A percentile compares a stretch with the other conserved stretches of the same genome.
phyloP scores from a whole-genome alignment of 495 filamentous ascomycete species.

The Podospora pseudoanserina region DNA sequence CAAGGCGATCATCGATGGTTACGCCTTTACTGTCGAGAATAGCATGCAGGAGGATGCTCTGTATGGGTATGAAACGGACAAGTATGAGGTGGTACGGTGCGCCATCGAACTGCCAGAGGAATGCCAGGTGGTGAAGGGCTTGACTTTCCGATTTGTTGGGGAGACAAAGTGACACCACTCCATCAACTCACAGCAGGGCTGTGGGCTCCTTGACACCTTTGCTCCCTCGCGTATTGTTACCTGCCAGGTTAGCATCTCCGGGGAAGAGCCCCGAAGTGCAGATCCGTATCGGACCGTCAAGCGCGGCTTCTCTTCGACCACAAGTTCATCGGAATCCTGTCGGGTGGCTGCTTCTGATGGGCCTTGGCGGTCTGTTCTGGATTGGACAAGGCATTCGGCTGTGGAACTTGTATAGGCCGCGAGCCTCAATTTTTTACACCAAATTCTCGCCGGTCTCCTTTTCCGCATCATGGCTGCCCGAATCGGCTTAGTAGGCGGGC shows the following conservation, averaged over 20 bases:
- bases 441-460: background rate
- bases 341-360: background rate
- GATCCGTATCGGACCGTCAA: slow-evolving; percentile 3
- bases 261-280: slow-evolving; percentile 10
- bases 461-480: background rate
- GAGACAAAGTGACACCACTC: background rate
- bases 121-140: slow-evolving; percentile 1
- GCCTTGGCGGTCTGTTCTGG: background rate
- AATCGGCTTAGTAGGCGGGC: background rate
- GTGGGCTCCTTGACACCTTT: no score
- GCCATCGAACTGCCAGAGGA: slow-evolving; percentile 24
- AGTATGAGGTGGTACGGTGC: slow-evolving; percentile 45
- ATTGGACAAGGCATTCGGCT: slow-evolving; percentile 1
- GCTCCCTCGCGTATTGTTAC: background rate
- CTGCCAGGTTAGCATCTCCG: slow-evolving; percentile 6
- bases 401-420: background rate
- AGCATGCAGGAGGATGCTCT: slow-evolving; percentile 39
- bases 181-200: no score
- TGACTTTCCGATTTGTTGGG: slow-evolving; percentile 19
- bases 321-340: background rate
- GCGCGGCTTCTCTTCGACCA: slow-evolving; percentile 1
- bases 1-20: slow-evolving; percentile 27
- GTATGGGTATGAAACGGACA: slow-evolving; percentile 37
- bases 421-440: background rate
- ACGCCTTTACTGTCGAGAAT: slow-evolving; percentile 34